A percentile compares a stretch with the other conserved stretches of the same genome.
These are phyloP conservation scores for Penicillium verrucosum DNA, from an alignment of 2,329 filamentous ascomycete genomes.

Conservation along the genomic window DNA sequence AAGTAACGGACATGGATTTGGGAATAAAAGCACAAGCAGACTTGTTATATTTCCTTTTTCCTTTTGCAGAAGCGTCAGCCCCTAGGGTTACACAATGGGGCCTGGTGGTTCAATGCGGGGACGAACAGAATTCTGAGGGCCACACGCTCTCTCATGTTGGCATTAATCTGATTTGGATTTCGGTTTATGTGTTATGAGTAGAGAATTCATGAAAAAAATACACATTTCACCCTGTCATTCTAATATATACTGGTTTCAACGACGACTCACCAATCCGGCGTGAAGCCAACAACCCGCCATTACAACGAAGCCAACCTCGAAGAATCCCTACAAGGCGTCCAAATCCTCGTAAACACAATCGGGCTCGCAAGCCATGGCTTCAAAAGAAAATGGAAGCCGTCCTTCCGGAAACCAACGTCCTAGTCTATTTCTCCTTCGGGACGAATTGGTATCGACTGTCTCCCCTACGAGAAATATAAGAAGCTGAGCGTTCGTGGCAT, in stretches of 20 bases:
- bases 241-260: neutral
- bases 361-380: constrained; percentile 28
- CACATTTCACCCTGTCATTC: neutral
- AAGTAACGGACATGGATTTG: constrained; percentile 16
- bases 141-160: neutral
- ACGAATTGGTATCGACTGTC: constrained; percentile 4
- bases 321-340: constrained; percentile 26
- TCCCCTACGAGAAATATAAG: constrained; percentile 25
- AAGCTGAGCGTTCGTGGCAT: constrained; percentile 17
- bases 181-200: neutral
- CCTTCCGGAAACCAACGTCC: constrained; percentile 25
- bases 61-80: neutral
- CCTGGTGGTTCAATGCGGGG: neutral
- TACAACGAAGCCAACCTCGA: constrained; percentile 23
- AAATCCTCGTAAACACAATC: constrained; percentile 34
- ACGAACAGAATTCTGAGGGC: neutral
- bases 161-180: neutral
- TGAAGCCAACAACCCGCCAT: constrained; percentile 15
- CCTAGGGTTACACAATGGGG: neutral
- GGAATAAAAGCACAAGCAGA: neutral
- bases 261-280: neutral
- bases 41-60: neutral
- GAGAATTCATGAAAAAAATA: neutral
- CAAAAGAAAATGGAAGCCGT: constrained; percentile 28
- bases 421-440: constrained; percentile 33